These are phyloP conservation scores for Russula earlei DNA, from an alignment of 768 basidiomycete genomes.

Conservation along the genomic window DNA sequence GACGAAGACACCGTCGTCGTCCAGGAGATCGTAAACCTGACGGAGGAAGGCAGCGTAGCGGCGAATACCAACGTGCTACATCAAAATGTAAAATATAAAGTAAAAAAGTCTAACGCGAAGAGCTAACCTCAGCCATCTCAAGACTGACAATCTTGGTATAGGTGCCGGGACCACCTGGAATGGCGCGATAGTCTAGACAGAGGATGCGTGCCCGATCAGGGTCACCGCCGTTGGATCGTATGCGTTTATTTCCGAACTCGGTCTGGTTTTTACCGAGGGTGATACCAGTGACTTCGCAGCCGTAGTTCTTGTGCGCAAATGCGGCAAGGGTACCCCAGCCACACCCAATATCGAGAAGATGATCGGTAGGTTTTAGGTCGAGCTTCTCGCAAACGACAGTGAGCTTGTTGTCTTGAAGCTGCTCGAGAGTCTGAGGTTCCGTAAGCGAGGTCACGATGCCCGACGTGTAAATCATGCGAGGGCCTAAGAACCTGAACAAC, in stretches of 20 bases:
- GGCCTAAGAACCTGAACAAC: constrained; percentile 71
- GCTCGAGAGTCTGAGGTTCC: constrained; percentile 74
- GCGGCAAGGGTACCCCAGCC: constrained; percentile 96
- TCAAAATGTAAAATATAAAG: constrained; percentile 3
- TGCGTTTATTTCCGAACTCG: constrained; percentile 83
- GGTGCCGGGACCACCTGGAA: constrained; percentile 62
- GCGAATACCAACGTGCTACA: constrained; percentile 87
- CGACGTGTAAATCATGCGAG: constrained; percentile 96
- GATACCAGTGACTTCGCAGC: constrained; percentile 92
- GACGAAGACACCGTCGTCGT: constrained; percentile 90
- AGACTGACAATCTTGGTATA: constrained; percentile 93
- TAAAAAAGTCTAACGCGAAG: not conserved
- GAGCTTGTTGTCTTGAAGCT: constrained; percentile 98
- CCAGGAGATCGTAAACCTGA: constrained; percentile 88
- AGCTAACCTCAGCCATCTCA: constrained; percentile 90
- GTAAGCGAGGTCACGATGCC: constrained; percentile 72
- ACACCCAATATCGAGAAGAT: constrained; percentile 77
- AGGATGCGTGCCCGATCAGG: constrained; percentile 77
- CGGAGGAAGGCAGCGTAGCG: constrained; percentile 82
- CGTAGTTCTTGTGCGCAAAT: constrained; percentile 95
- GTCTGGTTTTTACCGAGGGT: constrained; percentile 89
- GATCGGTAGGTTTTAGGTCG: constrained; percentile 77
- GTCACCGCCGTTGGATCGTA: constrained; percentile 52
- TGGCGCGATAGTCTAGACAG: constrained; percentile 89
- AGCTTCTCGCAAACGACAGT: constrained; percentile 93